These are phyloP conservation scores for Tubosaeta brunneosetosa DNA, from an alignment of 768 basidiomycete species.

Conservation along the genomic window DNA sequence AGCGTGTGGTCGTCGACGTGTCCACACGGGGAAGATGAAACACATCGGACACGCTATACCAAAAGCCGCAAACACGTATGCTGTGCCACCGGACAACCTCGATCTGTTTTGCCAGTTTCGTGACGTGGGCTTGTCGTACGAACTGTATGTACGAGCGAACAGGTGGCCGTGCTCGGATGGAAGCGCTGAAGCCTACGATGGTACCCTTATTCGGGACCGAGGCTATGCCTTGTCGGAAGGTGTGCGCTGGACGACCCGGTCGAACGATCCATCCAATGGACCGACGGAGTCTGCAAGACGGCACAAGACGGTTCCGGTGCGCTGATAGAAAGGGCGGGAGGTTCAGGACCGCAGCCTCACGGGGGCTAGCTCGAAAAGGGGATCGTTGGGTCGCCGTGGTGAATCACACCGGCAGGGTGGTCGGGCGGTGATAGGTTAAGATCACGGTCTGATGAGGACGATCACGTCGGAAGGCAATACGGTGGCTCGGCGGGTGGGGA, in stretches of 20 bases:
- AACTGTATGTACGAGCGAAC: too few species aligned
- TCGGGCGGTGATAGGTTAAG: background rate
- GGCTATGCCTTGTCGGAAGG: background rate
- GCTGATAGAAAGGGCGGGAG: background rate
- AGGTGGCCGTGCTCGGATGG: background rate
- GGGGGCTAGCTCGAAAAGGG: background rate
- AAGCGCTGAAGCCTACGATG: background rate
- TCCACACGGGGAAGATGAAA: background rate
- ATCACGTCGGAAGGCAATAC: conserved; percentile 8
- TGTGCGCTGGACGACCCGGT: background rate
- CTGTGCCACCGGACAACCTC: background rate
- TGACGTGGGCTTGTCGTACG: background rate
- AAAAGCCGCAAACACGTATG: background rate
- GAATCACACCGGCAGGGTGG: background rate
- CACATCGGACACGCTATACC: background rate
- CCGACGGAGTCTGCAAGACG: too few species aligned
- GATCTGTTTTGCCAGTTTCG: background rate
- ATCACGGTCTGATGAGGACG: background rate
- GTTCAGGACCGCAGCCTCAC: conserved; percentile 2
- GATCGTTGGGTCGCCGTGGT: background rate
- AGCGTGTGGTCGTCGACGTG: too few species aligned
- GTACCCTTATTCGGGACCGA: background rate
- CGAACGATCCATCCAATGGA: too few species aligned
- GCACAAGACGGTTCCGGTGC: background rate
- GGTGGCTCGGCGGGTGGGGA: background rate